Percentiles rank a stretch among this genome's conserved stretches.
Conservation (phyloP, 2,329 filamentous ascomycete species). For the Beauveria sp. region DNA sequence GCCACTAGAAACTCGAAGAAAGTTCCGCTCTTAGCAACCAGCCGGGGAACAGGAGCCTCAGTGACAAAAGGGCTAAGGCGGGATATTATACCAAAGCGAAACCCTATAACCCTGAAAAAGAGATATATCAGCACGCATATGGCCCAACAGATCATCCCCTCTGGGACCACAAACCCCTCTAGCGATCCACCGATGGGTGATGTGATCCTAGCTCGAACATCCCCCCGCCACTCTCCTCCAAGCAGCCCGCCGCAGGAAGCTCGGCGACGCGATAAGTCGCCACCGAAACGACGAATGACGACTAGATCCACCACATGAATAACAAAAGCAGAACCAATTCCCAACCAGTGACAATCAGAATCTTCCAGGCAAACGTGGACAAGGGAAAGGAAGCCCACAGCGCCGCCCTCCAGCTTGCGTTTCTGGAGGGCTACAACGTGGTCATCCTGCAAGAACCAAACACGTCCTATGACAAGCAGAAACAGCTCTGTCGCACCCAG, state of each 20-base stretch:
- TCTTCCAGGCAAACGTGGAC: not conserved
- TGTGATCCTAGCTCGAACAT: not conserved
- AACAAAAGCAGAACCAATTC: not conserved
- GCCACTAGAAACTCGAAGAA: not conserved
- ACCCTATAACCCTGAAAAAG: too few relatives aligned
- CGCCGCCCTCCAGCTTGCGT: not conserved
- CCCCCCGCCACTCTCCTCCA: not conserved
- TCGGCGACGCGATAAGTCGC: not conserved
- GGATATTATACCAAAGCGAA: too few relatives aligned
- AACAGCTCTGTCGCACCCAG: not conserved
- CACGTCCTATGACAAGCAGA: not conserved
- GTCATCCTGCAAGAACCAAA: conserved; percentile 1
- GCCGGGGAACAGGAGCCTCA: not conserved
- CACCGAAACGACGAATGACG: not conserved
- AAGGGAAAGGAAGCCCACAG: not conserved
- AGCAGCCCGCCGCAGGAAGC: not conserved
- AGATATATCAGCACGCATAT: too few relatives aligned
- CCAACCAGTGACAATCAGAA: not conserved
- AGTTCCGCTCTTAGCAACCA: too few relatives aligned
- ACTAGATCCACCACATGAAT: not conserved
- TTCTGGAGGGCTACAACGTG: conserved; percentile 1
- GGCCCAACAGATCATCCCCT: not conserved
- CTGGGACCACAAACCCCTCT: not conserved
- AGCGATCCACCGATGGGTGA: too few relatives aligned
- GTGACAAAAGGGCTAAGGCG: not conserved